These are phyloP conservation scores for Aphanomyces invadans DNA, from an alignment of 352 stramenopile genomes.

Conservation along the genomic window DNA sequence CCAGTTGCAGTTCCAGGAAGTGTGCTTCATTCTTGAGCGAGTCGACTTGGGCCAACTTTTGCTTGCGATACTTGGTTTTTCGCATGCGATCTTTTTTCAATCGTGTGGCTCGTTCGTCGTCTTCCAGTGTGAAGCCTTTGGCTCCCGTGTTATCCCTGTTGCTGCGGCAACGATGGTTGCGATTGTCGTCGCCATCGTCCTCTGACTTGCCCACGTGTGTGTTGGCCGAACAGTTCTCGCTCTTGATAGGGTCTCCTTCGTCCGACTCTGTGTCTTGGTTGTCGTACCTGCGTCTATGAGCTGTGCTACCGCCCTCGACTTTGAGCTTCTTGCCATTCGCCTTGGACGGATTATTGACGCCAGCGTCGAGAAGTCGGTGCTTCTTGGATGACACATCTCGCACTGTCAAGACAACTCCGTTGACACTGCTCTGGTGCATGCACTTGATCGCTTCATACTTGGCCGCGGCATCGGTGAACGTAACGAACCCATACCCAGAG, in stretches of 20 bases:
- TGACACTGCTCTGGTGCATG: not conserved
- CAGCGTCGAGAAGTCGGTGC: not conserved
- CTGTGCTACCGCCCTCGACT: not conserved
- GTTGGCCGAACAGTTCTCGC: not conserved
- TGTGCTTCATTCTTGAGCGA: conserved; percentile 1
- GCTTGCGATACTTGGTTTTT: conserved; percentile 20
- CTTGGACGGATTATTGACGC: not conserved
- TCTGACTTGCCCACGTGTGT: not conserved
- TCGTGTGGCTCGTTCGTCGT: not conserved
- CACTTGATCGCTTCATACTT: not conserved
- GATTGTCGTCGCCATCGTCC: not conserved
- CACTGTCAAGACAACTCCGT: not conserved
- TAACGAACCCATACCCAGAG: not conserved
- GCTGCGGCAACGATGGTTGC: not conserved
- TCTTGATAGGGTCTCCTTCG: not conserved
- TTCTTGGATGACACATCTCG: not conserved
- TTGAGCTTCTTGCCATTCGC: not conserved
- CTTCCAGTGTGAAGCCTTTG: not conserved
- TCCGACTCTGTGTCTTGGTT: not conserved
- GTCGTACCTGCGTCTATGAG: not conserved
- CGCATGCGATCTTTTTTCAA: conserved; percentile 11
- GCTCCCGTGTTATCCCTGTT: not conserved
- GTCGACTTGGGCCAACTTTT: conserved; percentile 17
- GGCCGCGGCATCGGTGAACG: not conserved
- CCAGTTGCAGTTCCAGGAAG: not conserved